phyloP scores from a whole-genome alignment of 768 basidiomycete genomes.

The Clavulina sp. region DNA sequence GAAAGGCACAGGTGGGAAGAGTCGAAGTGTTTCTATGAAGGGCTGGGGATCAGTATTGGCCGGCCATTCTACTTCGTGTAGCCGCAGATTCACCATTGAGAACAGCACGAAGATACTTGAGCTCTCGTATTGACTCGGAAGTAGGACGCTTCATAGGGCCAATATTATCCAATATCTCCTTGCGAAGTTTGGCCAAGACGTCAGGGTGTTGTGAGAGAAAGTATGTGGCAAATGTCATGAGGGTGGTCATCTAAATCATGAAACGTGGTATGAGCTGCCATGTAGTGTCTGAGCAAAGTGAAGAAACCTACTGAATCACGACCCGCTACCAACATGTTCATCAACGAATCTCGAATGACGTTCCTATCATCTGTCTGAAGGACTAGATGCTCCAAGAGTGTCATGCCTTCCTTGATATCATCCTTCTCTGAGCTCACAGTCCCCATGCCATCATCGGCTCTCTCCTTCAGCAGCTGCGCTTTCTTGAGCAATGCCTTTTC shows the following conservation, averaged over 20 bases:
- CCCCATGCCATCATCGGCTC: slow-evolving; percentile 22
- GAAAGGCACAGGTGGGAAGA: slow-evolving; percentile 36
- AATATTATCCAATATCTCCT: slow-evolving; percentile 12
- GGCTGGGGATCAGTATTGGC: slow-evolving; percentile 19
- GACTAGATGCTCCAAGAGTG: slow-evolving; percentile 48
- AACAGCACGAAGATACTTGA: too few relatives aligned
- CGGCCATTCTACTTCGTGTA: background rate
- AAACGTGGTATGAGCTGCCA: too few relatives aligned
- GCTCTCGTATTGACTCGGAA: slow-evolving; percentile 13
- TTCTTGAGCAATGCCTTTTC: slow-evolving; percentile 1
- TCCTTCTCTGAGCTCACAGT: background rate
- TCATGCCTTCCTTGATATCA: slow-evolving; percentile 33
- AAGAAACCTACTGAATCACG: slow-evolving; percentile 61
- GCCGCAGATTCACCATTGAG: too few relatives aligned
- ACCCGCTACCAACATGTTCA: slow-evolving; percentile 60
- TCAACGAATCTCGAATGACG: slow-evolving; percentile 56
- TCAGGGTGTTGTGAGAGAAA: slow-evolving; percentile 15
- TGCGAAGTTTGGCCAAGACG: slow-evolving; percentile 8
- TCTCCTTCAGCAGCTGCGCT: slow-evolving; percentile 10
- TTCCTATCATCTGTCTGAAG: slow-evolving; percentile 46
- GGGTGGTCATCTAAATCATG: slow-evolving; percentile 12
- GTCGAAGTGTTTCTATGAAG: slow-evolving; percentile 19
- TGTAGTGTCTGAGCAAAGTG: too few relatives aligned
- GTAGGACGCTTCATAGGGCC: slow-evolving; percentile 4
- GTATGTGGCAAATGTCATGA: slow-evolving; percentile 18